phyloP scores from a whole-genome alignment of 371 early-diverging fungal genomes.

The Coemansia sp. region DNA sequence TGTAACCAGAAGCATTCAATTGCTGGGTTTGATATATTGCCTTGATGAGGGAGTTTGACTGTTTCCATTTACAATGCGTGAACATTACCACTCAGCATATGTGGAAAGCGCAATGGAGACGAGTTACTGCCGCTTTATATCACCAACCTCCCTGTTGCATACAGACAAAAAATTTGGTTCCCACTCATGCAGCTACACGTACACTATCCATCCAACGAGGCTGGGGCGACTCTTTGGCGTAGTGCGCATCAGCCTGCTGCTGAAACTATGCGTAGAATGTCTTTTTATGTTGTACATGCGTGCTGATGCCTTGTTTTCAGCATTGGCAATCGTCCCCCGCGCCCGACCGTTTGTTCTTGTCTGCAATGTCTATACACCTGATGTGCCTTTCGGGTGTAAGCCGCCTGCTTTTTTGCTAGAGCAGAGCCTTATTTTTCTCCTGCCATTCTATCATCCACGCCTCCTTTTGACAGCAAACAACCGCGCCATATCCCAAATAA shows the following conservation, averaged over 20 bases:
- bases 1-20: neutral
- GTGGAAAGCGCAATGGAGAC: neutral
- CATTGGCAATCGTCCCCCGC: neutral
- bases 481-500: neutral
- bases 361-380: neutral
- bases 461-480: constrained; percentile 5
- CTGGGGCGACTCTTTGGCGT: neutral
- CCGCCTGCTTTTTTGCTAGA: constrained; percentile 4
- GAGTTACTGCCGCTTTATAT: constrained; percentile 8
- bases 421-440: neutral
- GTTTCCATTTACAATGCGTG: constrained; percentile 7
- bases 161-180: neutral
- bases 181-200: neutral
- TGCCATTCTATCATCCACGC: constrained; percentile 16
- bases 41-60: neutral
- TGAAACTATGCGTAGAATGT: neutral
- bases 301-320: neutral
- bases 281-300: neutral
- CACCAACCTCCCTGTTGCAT: neutral
- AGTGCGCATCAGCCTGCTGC: neutral
- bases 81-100: neutral
- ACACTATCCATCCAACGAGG: neutral
- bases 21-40: neutral
- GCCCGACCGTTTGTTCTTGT: neutral
- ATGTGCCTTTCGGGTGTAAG: constrained; percentile 4